A percentile compares a stretch with the other conserved stretches of the same genome.
Evolutionary conservation across 164 flowering plant species (phyloP).

Genomic region (Liriodendron chinense): DNA sequence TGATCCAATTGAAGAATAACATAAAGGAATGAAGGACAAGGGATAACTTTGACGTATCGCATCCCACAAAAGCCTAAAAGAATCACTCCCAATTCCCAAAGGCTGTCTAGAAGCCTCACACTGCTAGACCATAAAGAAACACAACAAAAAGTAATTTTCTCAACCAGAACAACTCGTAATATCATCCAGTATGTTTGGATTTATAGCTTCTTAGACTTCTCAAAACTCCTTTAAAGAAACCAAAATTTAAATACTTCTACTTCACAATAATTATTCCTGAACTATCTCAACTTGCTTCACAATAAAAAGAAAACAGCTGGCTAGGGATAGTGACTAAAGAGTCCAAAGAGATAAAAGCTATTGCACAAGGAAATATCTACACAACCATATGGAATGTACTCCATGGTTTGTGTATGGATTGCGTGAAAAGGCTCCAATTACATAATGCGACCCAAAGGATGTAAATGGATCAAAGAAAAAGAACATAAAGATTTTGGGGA

Average conservation of each 20-base stretch:
- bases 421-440: too few relatives aligned
- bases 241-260: too few relatives aligned
- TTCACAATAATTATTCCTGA: neutral
- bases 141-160: too few relatives aligned
- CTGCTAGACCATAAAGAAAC: too few relatives aligned
- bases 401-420: too few relatives aligned
- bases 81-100: neutral
- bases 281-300: neutral
- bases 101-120: neutral
- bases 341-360: too few relatives aligned
- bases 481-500: too few relatives aligned
- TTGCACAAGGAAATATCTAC: too few relatives aligned
- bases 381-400: too few relatives aligned
- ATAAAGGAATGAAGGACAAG: neutral
- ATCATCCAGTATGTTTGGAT: neutral
- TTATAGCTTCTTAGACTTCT: neutral
- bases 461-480: too few relatives aligned
- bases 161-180: neutral
- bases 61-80: neutral
- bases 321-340: neutral
- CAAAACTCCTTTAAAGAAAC: too few relatives aligned
- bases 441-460: too few relatives aligned
- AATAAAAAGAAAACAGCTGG: neutral
- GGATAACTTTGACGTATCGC: neutral
- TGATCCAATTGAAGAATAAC: neutral